Conservation (phyloP, 345 rosid species). For the Citrus australasica region DNA sequence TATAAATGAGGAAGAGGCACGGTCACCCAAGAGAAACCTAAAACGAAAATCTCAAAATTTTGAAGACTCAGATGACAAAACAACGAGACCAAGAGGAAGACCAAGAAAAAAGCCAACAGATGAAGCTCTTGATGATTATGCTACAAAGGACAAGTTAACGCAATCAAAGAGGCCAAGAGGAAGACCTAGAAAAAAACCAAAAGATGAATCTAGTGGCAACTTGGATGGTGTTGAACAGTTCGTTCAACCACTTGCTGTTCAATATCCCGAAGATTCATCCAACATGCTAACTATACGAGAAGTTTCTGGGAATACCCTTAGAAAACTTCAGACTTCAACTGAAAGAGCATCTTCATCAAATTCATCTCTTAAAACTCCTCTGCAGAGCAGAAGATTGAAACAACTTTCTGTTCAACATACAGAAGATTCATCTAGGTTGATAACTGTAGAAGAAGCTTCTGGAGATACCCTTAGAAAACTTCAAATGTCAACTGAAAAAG, state of each 20-base stretch:
- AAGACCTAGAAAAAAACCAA: constrained; percentile 48
- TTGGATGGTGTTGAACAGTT: constrained; percentile 28
- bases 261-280: constrained; percentile 44
- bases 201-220: constrained; percentile 28
- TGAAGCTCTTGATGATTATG: constrained; percentile 21
- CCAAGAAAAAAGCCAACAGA: constrained; percentile 35
- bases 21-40: constrained; percentile 18
- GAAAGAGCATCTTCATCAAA: constrained; percentile 14
- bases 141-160: neutral
- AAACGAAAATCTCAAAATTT: constrained; percentile 15
- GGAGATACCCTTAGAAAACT: constrained; percentile 17
- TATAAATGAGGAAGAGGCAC: constrained; percentile 26
- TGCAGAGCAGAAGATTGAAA: neutral
- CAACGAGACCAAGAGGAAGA: constrained; percentile 44
- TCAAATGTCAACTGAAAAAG: constrained; percentile 18
- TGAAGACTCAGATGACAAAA: constrained; percentile 20
- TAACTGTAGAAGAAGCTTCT: constrained; percentile 29
- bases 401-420: constrained; percentile 47
- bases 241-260: constrained; percentile 43
- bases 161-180: constrained; percentile 40
- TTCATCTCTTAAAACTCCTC: neutral
- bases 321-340: constrained; percentile 15
- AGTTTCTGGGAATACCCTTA: constrained; percentile 22
- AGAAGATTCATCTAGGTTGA: constrained; percentile 35
- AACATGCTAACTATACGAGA: constrained; percentile 30